These are phyloP conservation scores for Elongisporangium undulatum DNA, from an alignment of 352 stramenopile species.

Conservation along the genomic window DNA sequence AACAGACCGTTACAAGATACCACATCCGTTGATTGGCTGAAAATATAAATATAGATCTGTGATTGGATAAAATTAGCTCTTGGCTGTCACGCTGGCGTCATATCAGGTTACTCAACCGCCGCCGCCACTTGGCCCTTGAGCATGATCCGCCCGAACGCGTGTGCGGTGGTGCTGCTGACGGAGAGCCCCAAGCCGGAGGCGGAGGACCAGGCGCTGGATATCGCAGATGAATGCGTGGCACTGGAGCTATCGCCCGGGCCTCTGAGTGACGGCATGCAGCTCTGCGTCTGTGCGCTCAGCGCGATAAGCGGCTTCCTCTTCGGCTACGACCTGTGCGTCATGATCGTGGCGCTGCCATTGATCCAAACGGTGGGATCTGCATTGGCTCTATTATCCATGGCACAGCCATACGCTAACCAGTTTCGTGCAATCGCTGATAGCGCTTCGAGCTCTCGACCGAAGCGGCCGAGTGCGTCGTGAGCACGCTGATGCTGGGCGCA, in stretches of 20 bases:
- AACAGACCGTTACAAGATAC: background rate
- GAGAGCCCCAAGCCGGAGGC: background rate
- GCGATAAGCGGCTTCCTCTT: conserved; percentile 71
- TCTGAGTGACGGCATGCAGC: conserved; percentile 18
- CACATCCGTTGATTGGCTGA: background rate
- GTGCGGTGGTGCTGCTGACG: background rate
- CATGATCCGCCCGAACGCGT: background rate
- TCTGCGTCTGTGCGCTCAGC: conserved; percentile 53
- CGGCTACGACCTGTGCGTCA: conserved; percentile 73
- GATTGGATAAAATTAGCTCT: conserved; percentile 2
- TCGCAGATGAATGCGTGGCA: background rate
- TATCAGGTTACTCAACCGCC: background rate
- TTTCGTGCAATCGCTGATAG: conserved; percentile 6
- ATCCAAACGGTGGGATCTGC: conserved; percentile 35
- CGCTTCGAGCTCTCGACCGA: conserved; percentile 50
- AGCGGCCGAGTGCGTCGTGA: conserved; percentile 51
- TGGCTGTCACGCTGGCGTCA: too few species aligned
- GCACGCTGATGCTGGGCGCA: conserved; percentile 62
- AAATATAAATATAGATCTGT: background rate
- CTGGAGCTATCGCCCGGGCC: background rate
- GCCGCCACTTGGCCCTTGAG: background rate
- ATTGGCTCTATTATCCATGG: background rate
- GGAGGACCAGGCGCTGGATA: background rate
- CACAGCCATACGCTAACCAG: background rate
- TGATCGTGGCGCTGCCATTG: conserved; percentile 63